Conservation (phyloP, 164 flowering plant genomes). For the Houttuynia cordata region DNA sequence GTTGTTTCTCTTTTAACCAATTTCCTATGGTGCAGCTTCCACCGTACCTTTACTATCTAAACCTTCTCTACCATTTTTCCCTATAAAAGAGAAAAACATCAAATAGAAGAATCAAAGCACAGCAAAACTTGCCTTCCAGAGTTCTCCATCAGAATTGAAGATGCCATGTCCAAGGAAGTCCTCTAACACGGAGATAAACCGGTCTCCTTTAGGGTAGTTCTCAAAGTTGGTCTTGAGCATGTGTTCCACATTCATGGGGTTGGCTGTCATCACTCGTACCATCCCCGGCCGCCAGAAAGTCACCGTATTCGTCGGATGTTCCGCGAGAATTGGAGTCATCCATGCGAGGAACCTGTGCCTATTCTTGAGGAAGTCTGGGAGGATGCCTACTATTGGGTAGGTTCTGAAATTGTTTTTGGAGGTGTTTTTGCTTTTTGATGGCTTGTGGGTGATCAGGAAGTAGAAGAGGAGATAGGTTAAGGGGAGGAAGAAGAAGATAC, state of each 20-base stretch:
- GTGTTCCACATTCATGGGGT: slow-evolving; percentile 37
- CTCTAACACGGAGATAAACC: slow-evolving; percentile 16
- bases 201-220: slow-evolving; percentile 42
- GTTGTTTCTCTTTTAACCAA: too few species aligned
- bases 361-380: slow-evolving; percentile 37
- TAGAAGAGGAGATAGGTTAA: slow-evolving; percentile 11
- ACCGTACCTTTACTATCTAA: neutral
- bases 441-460: slow-evolving; percentile 8
- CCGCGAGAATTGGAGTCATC: slow-evolving; percentile 29
- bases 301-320: slow-evolving; percentile 32
- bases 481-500: slow-evolving; percentile 10
- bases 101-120: neutral
- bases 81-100: neutral
- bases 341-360: slow-evolving; percentile 55
- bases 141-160: slow-evolving; percentile 40
- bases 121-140: slow-evolving; percentile 24
- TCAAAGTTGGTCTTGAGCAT: slow-evolving; percentile 42
- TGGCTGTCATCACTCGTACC: slow-evolving; percentile 26
- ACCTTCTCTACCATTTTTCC: neutral
- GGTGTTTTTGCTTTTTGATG: slow-evolving; percentile 3
- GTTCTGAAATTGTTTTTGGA: slow-evolving; percentile 21
- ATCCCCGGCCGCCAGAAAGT: slow-evolving; percentile 35
- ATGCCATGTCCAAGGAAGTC: slow-evolving; percentile 53
- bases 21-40: neutral
- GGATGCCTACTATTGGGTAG: slow-evolving; percentile 42